A percentile compares a stretch with the other conserved stretches of the same genome.
Conservation (phyloP, 2,329 filamentous ascomycete species). For the Nigrospora sphaerica region DNA sequence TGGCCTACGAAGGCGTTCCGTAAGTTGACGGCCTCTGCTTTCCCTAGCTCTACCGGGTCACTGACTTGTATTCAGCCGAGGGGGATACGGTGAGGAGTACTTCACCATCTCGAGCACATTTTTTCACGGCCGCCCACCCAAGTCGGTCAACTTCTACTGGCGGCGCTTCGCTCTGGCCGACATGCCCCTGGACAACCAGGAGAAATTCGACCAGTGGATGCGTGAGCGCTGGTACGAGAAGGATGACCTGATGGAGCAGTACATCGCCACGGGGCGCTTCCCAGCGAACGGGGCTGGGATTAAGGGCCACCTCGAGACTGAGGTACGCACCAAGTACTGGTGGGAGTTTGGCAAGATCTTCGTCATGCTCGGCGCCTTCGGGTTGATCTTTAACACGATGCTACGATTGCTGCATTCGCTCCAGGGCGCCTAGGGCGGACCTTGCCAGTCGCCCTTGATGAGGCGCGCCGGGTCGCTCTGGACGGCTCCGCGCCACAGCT, state of each 20-base stretch:
- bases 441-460: too few relatives aligned
- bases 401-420: too few relatives aligned
- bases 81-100: slow-evolving; percentile 81
- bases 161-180: slow-evolving; percentile 72
- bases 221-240: slow-evolving; percentile 87
- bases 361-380: slow-evolving; percentile 37
- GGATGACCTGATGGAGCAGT: slow-evolving; percentile 80
- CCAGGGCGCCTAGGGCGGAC: too few relatives aligned
- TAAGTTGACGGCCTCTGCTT: slow-evolving; percentile 41
- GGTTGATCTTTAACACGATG: slow-evolving; percentile 24
- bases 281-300: slow-evolving; percentile 56
- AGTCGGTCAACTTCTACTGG: slow-evolving; percentile 97
- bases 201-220: slow-evolving; percentile 79
- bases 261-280: slow-evolving; percentile 69
- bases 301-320: slow-evolving; percentile 47
- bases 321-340: slow-evolving; percentile 45
- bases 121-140: slow-evolving; percentile 80
- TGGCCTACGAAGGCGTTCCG: slow-evolving; percentile 91
- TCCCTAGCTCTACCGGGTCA: not conserved
- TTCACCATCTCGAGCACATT: slow-evolving; percentile 85
- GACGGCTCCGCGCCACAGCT: too few relatives aligned
- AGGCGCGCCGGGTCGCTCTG: too few relatives aligned
- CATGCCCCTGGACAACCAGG: slow-evolving; percentile 70
- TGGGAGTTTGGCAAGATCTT: slow-evolving; percentile 52
- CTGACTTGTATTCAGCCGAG: slow-evolving; percentile 45